phyloP scores from a whole-genome alignment of 768 basidiomycete genomes.

The Hirschioporus abietinus region DNA sequence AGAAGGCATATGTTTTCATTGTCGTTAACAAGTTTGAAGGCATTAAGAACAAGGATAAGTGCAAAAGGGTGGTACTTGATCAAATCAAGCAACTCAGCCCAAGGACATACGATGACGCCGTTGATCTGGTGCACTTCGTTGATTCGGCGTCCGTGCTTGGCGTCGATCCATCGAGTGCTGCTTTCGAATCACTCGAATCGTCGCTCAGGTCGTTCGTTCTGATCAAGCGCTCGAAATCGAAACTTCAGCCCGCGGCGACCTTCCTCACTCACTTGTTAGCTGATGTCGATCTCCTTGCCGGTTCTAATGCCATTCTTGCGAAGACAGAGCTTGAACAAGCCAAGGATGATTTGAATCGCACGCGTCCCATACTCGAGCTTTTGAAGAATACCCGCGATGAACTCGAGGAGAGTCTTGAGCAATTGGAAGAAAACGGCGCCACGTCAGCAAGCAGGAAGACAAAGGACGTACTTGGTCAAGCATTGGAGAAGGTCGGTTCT shows the following conservation, averaged over 20 bases:
- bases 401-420: slow-evolving; percentile 75
- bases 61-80: slow-evolving; percentile 80
- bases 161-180: slow-evolving; percentile 55
- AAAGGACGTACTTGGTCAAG: slow-evolving; percentile 53
- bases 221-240: slow-evolving; percentile 92
- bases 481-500: slow-evolving; percentile 70
- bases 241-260: slow-evolving; percentile 88
- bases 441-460: slow-evolving; percentile 47
- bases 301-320: slow-evolving; percentile 85
- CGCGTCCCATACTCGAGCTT: slow-evolving; percentile 82
- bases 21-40: slow-evolving; percentile 98
- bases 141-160: slow-evolving; percentile 78
- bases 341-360: slow-evolving; percentile 55
- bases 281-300: slow-evolving; percentile 83
- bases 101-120: slow-evolving; percentile 83
- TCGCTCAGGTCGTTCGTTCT: slow-evolving; percentile 92
- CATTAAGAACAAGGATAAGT: slow-evolving; percentile 93
- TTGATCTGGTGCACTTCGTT: slow-evolving; percentile 96
- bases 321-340: slow-evolving; percentile 70
- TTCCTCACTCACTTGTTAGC: slow-evolving; percentile 87
- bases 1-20: slow-evolving; percentile 97
- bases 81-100: slow-evolving; percentile 93
- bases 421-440: slow-evolving; percentile 71
- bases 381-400: slow-evolving; percentile 70
- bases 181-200: slow-evolving; percentile 87